These are phyloP conservation scores for Zasmidium citrigriseum DNA, from an alignment of 2,329 filamentous ascomycete species.

Conservation along the genomic window DNA sequence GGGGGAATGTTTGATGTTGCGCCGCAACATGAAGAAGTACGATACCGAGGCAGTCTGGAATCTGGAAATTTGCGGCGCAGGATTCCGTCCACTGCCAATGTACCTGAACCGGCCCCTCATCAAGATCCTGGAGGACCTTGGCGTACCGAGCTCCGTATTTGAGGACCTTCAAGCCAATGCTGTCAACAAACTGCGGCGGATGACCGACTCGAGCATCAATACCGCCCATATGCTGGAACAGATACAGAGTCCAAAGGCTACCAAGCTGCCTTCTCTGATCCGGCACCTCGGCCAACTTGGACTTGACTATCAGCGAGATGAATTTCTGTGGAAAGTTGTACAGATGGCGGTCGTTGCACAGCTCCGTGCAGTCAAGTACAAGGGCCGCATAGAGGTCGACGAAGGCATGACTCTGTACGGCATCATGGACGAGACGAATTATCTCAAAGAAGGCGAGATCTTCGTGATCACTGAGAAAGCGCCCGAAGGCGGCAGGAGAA, in stretches of 20 bases:
- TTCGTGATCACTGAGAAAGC: slow-evolving; percentile 61
- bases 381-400: slow-evolving; percentile 70
- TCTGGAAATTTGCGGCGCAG: slow-evolving; percentile 72
- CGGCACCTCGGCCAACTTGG: slow-evolving; percentile 58
- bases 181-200: slow-evolving; percentile 59
- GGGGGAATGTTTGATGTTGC: slow-evolving; percentile 62
- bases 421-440: slow-evolving; percentile 78
- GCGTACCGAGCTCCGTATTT: slow-evolving; percentile 61
- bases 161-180: slow-evolving; percentile 64
- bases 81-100: slow-evolving; percentile 66
- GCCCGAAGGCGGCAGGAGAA: slow-evolving; percentile 24
- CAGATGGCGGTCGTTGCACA: slow-evolving; percentile 71
- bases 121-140: slow-evolving; percentile 82
- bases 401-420: slow-evolving; percentile 77
- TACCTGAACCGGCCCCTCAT: slow-evolving; percentile 78
- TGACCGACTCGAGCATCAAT: slow-evolving; percentile 60
- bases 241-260: slow-evolving; percentile 61
- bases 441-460: slow-evolving; percentile 66
- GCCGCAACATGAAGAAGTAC: slow-evolving; percentile 81
- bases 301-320: slow-evolving; percentile 67
- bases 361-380: slow-evolving; percentile 75
- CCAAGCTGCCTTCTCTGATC: slow-evolving; percentile 65
- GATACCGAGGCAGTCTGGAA: slow-evolving; percentile 54
- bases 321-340: slow-evolving; percentile 69
- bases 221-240: slow-evolving; percentile 67